Evolutionary conservation across 352 stramenopile species (phyloP), one percentile per base, ranked within the genome.

Genomic region (Phytophthora brassicae): DNA sequence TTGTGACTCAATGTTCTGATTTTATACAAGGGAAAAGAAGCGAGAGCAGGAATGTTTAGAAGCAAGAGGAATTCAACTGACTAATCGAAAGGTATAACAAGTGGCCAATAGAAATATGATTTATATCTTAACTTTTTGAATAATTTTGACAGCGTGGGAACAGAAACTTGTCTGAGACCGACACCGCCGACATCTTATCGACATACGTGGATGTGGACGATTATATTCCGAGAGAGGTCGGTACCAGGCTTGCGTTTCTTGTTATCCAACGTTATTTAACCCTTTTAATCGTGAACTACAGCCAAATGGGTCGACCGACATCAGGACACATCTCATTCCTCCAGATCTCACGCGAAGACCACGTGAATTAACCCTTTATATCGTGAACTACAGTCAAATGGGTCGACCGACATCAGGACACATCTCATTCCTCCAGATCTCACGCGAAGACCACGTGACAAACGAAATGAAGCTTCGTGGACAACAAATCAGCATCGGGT

Each of bases 191-290:
- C 8, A 60, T 68, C 23, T 73, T 71, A 16, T 70, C 62, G 19
- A 72, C 75, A 9, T 89, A 82, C 50, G 65, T 84, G 11, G 79
- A 86, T 29, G 75, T 69, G 17, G 81, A 90, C 46, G 77, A 86
- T 48, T 86, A 78, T 36, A 57, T 67, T 22, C 64, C 68, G 7
- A 38, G 26, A 24, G 68, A 78, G 58, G 70, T 80, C 36, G 22
- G 56, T 22, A 14, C n/a, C 20, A 45, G 20, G 3, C 24, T 45
- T 45, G 9, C n/a, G 14, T 33, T 42, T 29, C 20, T 6, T 16
- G 41, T 5, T 41, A 31, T 23, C 20, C 4, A 11, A 45, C 19
- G 16, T 19, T 7, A 23, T 23, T 56, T 63, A n/a, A 39, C 22
- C 8, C 19, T n/a, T 19, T 17, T 8, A 42, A 43, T 12, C 8